Percentiles rank a stretch among this genome's conserved stretches.
Evolutionary conservation across 352 stramenopile species (phyloP).

Genomic region (Aphanomyces cochlioides): DNA sequence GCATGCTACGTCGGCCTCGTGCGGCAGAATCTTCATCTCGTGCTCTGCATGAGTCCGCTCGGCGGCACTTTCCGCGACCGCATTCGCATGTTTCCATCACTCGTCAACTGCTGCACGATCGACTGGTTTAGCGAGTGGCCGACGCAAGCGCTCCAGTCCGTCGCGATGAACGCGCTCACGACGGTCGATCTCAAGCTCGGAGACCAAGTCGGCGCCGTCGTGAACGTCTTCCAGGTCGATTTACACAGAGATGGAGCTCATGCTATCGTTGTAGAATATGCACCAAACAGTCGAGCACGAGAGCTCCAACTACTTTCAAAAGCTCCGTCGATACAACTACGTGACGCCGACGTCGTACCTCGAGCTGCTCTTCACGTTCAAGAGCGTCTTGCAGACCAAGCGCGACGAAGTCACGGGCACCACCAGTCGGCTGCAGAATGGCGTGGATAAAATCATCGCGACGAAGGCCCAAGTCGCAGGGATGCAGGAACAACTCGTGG

Average conservation of each 20-base stretch:
- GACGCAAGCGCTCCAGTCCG: conserved; percentile 72
- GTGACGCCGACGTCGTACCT: conserved; percentile 93
- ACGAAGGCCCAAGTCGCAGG: conserved; percentile 90
- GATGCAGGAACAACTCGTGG: conserved; percentile 90
- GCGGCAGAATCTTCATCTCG: conserved; percentile 88
- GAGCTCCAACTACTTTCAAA: conserved; percentile 80
- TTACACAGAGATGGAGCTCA: neutral
- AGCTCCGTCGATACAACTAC: conserved; percentile 89
- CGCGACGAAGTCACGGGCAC: conserved; percentile 85
- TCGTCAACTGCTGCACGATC: conserved; percentile 87
- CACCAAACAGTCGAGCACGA: conserved; percentile 87
- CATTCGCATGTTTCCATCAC: conserved; percentile 87
- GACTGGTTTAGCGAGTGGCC: conserved; percentile 89
- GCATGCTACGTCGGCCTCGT: conserved; percentile 92
- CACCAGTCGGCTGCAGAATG: conserved; percentile 82
- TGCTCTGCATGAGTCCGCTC: conserved; percentile 91
- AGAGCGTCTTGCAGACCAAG: conserved; percentile 84
- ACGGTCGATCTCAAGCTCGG: conserved; percentile 66
- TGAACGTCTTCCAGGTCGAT: conserved; percentile 40
- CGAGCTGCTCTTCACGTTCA: conserved; percentile 92
- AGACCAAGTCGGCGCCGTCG: conserved; percentile 46
- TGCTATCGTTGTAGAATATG: conserved; percentile 72
- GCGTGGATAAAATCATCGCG: conserved; percentile 91
- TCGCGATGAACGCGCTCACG: conserved; percentile 60
- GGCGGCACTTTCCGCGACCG: conserved; percentile 88